Evolutionary conservation across 441 rosid species (phyloP), one percentile per base, ranked within the genome.

Genomic region (Adansonia grandidieri): DNA sequence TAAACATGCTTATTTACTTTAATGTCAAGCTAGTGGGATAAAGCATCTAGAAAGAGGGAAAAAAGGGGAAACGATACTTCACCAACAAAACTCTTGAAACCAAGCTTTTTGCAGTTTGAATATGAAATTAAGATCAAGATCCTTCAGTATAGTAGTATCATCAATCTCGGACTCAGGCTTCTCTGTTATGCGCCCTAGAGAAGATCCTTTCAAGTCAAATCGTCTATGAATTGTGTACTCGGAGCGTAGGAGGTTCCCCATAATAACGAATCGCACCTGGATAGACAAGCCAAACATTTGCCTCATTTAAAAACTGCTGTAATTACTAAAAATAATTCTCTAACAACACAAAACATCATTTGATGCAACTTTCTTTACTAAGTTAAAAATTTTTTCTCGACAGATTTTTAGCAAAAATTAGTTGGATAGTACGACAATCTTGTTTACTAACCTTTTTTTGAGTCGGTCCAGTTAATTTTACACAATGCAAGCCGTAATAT

Each of bases 131-230:
- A 91, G 88, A 80, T 91, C 93, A 66, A 91, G 93, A 78, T 91
- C 92, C 81, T 91, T 91, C 48, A 91, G 86, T 78, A 88, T 91
- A 8, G 95, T 89, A 82, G 85, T 86, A 76, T 86, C 84, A 19
- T 89, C 88, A 19, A 91, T 85, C 71, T 89, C 88, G 2, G 89
- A 78, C 65, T 88, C 90, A 1, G 90, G 92, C 75, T 87, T 91
- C 62, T 87, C 89, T 1, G 93, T 91, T 73, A 82, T 78, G 48
- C 95, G 91, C 15, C 95, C 95, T 60, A 87, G 89, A 11, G 93
- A 89, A 69, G 93, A 91, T 54, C 95, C 93, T 86, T 91, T 91
- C 80, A 91, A 81, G 82, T 91, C 95, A 40, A 88, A 89, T 6
- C 90, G 88, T 73, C 93, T 87, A 69, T 91, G 91, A 58, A 89